These are phyloP conservation scores for Phylloporus sp. DNA, from an alignment of 768 basidiomycete species.

Conservation along the genomic window DNA sequence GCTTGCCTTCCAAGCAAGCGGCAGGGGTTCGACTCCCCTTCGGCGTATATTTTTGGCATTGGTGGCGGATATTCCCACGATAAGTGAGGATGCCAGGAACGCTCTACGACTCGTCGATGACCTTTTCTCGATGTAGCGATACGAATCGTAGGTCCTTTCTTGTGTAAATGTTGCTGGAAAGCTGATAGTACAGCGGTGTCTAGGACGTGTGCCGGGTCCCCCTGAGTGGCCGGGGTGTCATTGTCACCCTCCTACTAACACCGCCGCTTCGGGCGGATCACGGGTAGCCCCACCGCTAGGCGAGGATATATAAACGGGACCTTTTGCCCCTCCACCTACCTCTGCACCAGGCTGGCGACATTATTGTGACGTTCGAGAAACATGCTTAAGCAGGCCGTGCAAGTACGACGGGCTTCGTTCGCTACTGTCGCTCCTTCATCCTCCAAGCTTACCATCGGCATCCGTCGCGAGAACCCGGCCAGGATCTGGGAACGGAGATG, in stretches of 20 bases:
- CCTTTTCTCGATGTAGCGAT: too few relatives aligned
- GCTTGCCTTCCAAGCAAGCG: slow-evolving; percentile 83
- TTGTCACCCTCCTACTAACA: background rate
- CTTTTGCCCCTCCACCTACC: background rate
- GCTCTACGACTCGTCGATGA: too few relatives aligned
- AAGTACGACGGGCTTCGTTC: slow-evolving; percentile 23
- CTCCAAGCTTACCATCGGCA: slow-evolving; percentile 44
- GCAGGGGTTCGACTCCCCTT: slow-evolving; percentile 78
- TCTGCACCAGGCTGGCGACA: background rate
- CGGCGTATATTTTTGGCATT: slow-evolving; percentile 36
- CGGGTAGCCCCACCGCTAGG: background rate
- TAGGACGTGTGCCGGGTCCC: background rate
- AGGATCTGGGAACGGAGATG: slow-evolving; percentile 85
- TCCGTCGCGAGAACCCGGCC: slow-evolving; percentile 71
- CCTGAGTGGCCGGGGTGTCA: background rate
- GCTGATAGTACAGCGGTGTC: background rate
- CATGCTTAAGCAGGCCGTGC: slow-evolving; percentile 19
- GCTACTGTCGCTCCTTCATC: slow-evolving; percentile 16
- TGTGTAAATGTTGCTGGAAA: background rate
- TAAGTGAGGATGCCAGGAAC: too few relatives aligned
- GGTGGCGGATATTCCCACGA: background rate
- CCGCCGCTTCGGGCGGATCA: slow-evolving; percentile 15
- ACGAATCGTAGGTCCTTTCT: background rate
- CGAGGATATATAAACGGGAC: slow-evolving; percentile 7
- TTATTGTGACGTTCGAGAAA: background rate